Percentiles rank a stretch among this genome's conserved stretches.
These are phyloP conservation scores for Diplocarpon mali DNA, from an alignment of 2,329 filamentous ascomycete species.

Conservation along the genomic window DNA sequence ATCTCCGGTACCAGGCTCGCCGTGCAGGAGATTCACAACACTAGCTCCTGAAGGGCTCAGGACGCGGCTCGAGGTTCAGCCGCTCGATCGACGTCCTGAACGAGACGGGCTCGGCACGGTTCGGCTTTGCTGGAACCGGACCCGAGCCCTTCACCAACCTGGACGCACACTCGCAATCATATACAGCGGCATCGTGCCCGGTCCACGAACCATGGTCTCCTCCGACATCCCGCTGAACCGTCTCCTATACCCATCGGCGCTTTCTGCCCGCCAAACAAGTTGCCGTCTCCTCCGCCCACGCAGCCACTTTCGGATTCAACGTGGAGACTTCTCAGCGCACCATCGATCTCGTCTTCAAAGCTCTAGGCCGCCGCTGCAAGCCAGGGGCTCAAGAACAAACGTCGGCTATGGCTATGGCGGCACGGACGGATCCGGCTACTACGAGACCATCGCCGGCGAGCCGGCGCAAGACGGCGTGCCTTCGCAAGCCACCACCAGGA, in stretches of 20 bases:
- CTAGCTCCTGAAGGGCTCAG: no score
- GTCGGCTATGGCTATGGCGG: conserved; percentile 71
- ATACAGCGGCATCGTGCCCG: conserved; percentile 74
- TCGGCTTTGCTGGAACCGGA: conserved; percentile 66
- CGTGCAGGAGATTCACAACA: no score
- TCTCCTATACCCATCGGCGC: conserved; percentile 66
- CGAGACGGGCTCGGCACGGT: conserved; percentile 59
- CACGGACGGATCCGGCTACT: conserved; percentile 61
- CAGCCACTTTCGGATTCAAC: conserved; percentile 72
- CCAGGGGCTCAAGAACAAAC: conserved; percentile 72
- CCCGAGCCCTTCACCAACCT: conserved; percentile 66
- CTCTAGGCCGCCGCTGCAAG: conserved; percentile 65
- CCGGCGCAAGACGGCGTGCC: conserved; percentile 16
- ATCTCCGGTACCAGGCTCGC: conserved; percentile 56
- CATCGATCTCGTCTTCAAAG: conserved; percentile 68
- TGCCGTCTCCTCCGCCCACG: conserved; percentile 61
- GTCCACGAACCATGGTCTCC: conserved; percentile 63
- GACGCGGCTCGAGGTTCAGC: conserved; percentile 59
- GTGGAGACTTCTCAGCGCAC: conserved; percentile 67
- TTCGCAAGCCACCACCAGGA: conserved; percentile 16
- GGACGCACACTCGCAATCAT: conserved; percentile 70
- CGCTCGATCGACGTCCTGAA: conserved; percentile 69
- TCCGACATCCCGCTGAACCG: conserved; percentile 77
- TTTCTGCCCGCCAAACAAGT: conserved; percentile 53
- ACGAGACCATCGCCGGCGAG: conserved; percentile 21